Evolutionary conservation across 257 asterid species (phyloP).

Genomic region (Solanum chiquidenum): DNA sequence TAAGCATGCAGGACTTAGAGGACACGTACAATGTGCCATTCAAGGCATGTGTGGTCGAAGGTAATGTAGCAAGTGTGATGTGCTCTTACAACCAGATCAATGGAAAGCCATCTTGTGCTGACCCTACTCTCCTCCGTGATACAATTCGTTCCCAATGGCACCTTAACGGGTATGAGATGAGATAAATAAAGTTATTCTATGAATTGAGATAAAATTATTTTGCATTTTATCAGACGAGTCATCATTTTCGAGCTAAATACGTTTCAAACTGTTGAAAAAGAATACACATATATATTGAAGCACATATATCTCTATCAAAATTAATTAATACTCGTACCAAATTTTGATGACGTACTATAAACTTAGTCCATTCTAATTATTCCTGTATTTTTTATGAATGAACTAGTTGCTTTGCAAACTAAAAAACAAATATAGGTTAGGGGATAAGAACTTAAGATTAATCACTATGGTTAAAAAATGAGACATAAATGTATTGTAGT

Average conservation of each 20-base stretch:
- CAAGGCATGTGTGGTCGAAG: constrained; percentile 80
- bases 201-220: no score
- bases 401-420: background rate
- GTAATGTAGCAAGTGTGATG: constrained; percentile 89
- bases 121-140: constrained; percentile 60
- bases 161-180: constrained; percentile 43
- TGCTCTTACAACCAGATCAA: constrained; percentile 92
- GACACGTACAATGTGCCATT: constrained; percentile 93
- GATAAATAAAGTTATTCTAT: no score
- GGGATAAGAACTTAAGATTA: background rate
- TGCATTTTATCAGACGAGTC: background rate
- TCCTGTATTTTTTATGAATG: background rate
- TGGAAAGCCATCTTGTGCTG: constrained; percentile 95
- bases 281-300: background rate
- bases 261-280: background rate
- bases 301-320: background rate
- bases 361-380: background rate
- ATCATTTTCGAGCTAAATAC: background rate
- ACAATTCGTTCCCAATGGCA: constrained; percentile 76
- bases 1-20: constrained; percentile 75
- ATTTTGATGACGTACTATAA: background rate
- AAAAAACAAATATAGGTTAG: no score
- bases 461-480: background rate
- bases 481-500: background rate
- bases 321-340: background rate